Evolutionary conservation across 345 rosid species (phyloP).

Genomic region (Alliaria petiolata): DNA sequence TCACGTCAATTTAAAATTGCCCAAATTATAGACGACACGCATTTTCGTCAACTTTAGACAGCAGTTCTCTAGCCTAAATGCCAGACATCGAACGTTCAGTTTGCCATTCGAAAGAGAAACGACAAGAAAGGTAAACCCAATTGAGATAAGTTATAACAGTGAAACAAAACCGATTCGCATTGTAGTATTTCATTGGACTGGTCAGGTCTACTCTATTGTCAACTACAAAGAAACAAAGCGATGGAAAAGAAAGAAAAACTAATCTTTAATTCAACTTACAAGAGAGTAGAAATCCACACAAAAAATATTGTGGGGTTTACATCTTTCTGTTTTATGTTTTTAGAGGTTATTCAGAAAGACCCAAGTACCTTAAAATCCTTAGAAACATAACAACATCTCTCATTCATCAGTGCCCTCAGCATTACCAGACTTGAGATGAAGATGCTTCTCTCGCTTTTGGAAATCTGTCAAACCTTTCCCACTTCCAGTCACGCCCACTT

Average conservation of each 20-base stretch:
- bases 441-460: slow-evolving; percentile 94
- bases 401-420: slow-evolving; percentile 57
- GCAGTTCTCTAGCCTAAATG: no score
- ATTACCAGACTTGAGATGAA: slow-evolving; percentile 88
- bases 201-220: background rate
- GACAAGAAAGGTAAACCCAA: background rate
- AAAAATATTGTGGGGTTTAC: background rate
- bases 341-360: background rate
- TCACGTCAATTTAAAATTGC: no score
- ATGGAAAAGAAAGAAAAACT: background rate
- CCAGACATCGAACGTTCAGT: no score
- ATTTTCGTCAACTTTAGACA: no score
- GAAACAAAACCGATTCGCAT: background rate
- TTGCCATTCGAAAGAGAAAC: background rate
- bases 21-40: no score
- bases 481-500: slow-evolving; percentile 97
- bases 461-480: slow-evolving; percentile 98
- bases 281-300: slow-evolving; percentile 1
- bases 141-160: background rate
- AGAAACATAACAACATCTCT: background rate
- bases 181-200: background rate
- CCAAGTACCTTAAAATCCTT: background rate
- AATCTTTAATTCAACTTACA: slow-evolving; percentile 11
- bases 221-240: background rate
- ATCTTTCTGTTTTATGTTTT: background rate